Evolutionary conservation across 1,284 basidiomycete genomes (phyloP), one percentile per base, ranked within the genome.

Genomic region (Peniophora sp.): DNA sequence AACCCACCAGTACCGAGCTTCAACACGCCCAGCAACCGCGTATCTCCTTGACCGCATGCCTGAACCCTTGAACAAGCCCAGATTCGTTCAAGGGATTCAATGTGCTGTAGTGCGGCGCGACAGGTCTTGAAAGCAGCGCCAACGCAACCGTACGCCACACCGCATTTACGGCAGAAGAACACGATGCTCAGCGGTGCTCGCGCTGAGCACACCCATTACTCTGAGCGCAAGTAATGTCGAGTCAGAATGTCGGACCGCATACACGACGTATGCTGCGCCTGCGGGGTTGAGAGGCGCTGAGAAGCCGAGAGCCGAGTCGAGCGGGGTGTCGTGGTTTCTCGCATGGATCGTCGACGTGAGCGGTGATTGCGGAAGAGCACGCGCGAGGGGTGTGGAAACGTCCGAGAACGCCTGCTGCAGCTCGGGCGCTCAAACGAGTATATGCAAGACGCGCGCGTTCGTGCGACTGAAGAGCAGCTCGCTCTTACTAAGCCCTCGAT

Each of bases 71-170:
- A 55, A 98, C 68, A 61, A 88, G 89, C 0, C 95, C 95, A 57
- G 88, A 82, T 51, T 83, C 79, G 18, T 77, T 75, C 24, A 98
- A 69, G 1, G 85, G 72, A 3, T 73, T 65, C 36, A 89, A 64
- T 3, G 87, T 68, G 5, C 70, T 58, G 49, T 82, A 74, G 18
- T 79, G 78, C 1, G 90, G 64, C 55, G 86, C 71, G 50, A 85
- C 75, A 9, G 94, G 71, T 11, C 87, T 79, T 63, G 94, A 89
- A 47, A 96, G 72, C 3, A 92, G 73, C 69, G 92, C 88, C 63
- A 94, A 96, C 17, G 91, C 88, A 23, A 95, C 84, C 17, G 95
- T 96, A 70, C 94, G 92, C 94, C 95, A 97, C 0, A 98, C 90
- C 63, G 97, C 94, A 27, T 88, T 83, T 10, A 93, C 94, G 59